These are phyloP conservation scores for Trichomonas gallinae DNA, from an alignment of 208 protist species.

Conservation along the genomic window DNA sequence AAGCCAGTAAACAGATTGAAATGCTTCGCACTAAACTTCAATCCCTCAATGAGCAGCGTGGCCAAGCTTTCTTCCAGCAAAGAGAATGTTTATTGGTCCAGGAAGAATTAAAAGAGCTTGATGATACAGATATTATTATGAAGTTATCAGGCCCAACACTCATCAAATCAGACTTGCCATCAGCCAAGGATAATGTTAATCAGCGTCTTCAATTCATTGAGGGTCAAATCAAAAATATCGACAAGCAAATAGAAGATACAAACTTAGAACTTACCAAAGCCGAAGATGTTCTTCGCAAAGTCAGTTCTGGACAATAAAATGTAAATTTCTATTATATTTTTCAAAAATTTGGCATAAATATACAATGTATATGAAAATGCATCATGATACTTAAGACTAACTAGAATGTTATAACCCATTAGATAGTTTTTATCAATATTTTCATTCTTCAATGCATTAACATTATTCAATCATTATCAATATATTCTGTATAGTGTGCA, in stretches of 20 bases:
- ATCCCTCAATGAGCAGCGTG: neutral
- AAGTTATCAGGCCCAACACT: neutral
- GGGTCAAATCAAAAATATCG: neutral
- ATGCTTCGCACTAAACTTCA: neutral
- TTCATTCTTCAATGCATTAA: too few species aligned
- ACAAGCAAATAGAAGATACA: neutral
- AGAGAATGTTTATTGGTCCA: neutral
- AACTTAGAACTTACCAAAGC: neutral
- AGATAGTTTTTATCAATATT: too few species aligned
- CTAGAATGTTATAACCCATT: too few species aligned
- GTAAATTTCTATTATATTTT: too few species aligned
- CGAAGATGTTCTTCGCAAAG: neutral
- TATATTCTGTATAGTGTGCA: too few species aligned
- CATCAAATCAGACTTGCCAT: neutral
- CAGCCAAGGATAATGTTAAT: neutral
- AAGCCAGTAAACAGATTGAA: neutral
- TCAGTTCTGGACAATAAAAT: neutral
- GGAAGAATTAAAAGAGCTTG: neutral
- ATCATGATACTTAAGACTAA: too few species aligned
- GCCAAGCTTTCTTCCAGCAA: neutral
- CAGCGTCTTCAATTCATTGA: neutral
- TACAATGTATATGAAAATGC: too few species aligned
- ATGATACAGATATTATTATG: neutral
- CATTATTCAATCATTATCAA: too few species aligned
- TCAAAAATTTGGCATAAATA: too few species aligned